These are phyloP conservation scores for Striga asiatica DNA, from an alignment of 257 asterid genomes.

Conservation along the genomic window DNA sequence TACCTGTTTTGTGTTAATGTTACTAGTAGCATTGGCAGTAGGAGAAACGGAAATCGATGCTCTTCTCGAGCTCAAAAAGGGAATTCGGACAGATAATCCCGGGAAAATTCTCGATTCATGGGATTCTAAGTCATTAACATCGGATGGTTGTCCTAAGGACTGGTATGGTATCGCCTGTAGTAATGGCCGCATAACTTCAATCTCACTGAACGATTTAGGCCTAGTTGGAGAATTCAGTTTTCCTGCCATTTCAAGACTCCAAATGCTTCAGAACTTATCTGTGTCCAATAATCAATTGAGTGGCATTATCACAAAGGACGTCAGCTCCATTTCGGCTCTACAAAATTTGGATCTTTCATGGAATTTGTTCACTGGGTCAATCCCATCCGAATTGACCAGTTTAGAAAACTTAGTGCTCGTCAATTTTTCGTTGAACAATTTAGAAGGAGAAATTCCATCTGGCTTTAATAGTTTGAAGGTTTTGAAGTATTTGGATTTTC, in stretches of 20 bases:
- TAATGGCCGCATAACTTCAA: constrained; percentile 54
- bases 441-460: neutral
- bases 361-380: neutral
- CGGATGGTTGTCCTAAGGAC: constrained; percentile 61
- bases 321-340: neutral
- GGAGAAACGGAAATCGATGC: constrained; percentile 54
- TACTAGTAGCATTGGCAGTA: constrained; percentile 24
- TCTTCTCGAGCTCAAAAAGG: constrained; percentile 52
- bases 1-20: constrained; percentile 30
- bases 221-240: constrained; percentile 48
- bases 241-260: constrained; percentile 38
- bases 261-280: constrained; percentile 54
- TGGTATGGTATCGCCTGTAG: constrained; percentile 62
- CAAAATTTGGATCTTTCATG: neutral
- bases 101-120: constrained; percentile 54
- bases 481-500: constrained; percentile 61
- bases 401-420: neutral
- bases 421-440: neutral
- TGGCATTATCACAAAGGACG: constrained; percentile 42
- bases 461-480: constrained; percentile 35
- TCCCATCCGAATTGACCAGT: neutral
- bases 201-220: constrained; percentile 40
- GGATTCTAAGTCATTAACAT: constrained; percentile 61
- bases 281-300: constrained; percentile 45
- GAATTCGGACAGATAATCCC: constrained; percentile 44